Percentiles rank a stretch among this genome's conserved stretches.
Conservation (phyloP, 2,329 filamentous ascomycete genomes). For the Epichloe glyceriae region DNA sequence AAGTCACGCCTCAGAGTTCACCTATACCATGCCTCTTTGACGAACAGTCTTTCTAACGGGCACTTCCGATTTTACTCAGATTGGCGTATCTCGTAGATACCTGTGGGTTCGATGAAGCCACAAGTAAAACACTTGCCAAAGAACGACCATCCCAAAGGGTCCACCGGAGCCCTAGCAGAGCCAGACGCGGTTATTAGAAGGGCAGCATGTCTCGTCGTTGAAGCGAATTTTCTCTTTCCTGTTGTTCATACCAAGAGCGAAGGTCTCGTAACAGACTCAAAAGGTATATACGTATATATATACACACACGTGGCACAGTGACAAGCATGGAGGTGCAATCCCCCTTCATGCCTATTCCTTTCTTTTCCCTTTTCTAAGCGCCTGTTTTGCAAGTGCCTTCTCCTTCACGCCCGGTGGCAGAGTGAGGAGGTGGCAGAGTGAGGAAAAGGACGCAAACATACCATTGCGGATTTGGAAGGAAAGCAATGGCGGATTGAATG, state of each 20-base stretch:
- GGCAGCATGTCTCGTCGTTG: not conserved
- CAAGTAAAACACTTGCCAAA: constrained; percentile 32
- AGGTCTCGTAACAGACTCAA: not conserved
- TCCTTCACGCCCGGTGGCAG: not conserved
- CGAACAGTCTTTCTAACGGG: not conserved
- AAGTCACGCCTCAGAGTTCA: constrained; percentile 21
- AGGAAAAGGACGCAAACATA: not conserved
- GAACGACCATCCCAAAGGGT: constrained; percentile 23
- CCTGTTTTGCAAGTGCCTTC: too few species aligned
- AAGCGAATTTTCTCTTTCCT: not conserved
- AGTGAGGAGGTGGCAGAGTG: not conserved
- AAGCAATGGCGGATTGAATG: not conserved
- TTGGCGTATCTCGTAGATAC: constrained; percentile 36
- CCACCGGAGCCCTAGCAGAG: constrained; percentile 15
- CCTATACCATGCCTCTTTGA: not conserved
- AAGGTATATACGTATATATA: not conserved
- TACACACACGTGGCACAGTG: too few species aligned
- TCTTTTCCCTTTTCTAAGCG: not conserved
- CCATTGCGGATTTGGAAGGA: not conserved
- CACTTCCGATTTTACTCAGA: constrained; percentile 17
- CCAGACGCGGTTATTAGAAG: constrained; percentile 5
- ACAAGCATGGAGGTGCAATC: too few species aligned
- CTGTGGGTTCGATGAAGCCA: constrained; percentile 41
- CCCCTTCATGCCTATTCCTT: not conserved
- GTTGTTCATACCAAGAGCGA: not conserved